A percentile compares a stretch with the other conserved stretches of the same genome.
Evolutionary conservation across 2,329 filamentous ascomycete species (phyloP).

Genomic region (Trichoderma hamatum): DNA sequence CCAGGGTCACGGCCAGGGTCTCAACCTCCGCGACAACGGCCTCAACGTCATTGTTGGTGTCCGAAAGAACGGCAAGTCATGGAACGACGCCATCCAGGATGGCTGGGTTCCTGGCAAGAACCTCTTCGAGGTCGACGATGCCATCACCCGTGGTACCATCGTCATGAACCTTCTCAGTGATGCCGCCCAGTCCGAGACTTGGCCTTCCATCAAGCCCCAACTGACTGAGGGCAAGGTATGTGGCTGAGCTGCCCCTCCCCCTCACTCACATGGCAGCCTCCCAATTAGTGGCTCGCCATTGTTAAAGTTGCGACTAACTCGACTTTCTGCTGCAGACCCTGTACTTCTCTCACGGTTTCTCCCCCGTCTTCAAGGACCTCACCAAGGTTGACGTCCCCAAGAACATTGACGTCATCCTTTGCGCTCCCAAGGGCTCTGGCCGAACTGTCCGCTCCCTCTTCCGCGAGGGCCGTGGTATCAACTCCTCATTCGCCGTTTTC

Average conservation of each 20-base stretch:
- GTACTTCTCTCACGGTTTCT: constrained; percentile 99
- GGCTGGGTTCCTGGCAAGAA: constrained; percentile 99
- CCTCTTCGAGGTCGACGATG: constrained; percentile 97
- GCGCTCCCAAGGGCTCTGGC: constrained; percentile 98
- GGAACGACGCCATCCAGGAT: constrained; percentile 96
- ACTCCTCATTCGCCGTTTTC: constrained; percentile 97
- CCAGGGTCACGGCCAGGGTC: constrained; percentile 97
- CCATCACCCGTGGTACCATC: constrained; percentile 89
- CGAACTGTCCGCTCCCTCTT: constrained; percentile 98
- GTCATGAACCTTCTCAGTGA: constrained; percentile 99
- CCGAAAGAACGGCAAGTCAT: constrained; percentile 96
- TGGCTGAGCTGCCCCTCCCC: not conserved
- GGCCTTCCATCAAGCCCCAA: constrained; percentile 97
- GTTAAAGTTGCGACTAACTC: constrained; percentile 31
- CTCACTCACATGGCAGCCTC: not conserved
- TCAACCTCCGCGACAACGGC: constrained; percentile 99
- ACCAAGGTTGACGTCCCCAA: constrained; percentile 97
- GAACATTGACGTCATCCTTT: constrained; percentile 98
- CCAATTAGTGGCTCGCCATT: not conserved
- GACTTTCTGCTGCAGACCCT: constrained; percentile 67
- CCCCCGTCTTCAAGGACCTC: constrained; percentile 98
- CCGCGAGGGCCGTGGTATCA: constrained; percentile 99
- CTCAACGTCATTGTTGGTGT: constrained; percentile 99
- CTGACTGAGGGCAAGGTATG: constrained; percentile 96
- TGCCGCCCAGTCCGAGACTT: constrained; percentile 97